Evolutionary conservation across 2,329 filamentous ascomycete genomes (phyloP), one percentile per base, ranked within the genome.

Genomic region (Xylaria sp.): DNA sequence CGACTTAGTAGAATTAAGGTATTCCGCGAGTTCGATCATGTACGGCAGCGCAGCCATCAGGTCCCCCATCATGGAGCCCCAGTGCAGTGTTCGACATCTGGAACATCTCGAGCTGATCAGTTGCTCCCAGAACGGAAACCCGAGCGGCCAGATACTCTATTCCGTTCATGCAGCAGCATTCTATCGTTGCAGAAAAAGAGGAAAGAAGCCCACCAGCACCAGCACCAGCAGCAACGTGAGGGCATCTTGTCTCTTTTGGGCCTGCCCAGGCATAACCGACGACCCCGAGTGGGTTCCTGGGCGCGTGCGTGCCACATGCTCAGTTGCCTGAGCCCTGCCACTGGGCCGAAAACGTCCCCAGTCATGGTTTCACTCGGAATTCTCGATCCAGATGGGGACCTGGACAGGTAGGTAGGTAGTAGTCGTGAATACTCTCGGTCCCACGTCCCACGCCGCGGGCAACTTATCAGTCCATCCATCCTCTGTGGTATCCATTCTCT

Each of bases 131-230:
- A 38, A 38, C n/a, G 49, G 49, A 51, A 51, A 51, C 15, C 49
- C 49, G 49, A 40, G 33, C 37, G 23, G 6, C 19, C 19, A 31
- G 31, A 31, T 31, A 31, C 28, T 31, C 28, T 31, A 31, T 53
- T 31, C 40, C 37, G 23, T 49, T 60, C 21, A 35, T 54, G 57
- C 57, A 23, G 38, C 51, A 42, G 25, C 51, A 49, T 33, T 53
- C n/a, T n/a, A n/a, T n/a, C n/a, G 40, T 25, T 38, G 19, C 31
- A 42, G 21, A 14, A 37, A 40, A 28, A 19, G 14, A 38, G 19
- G 17, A 46, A 17, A 28, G 17, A 46, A 25, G 42, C n/a, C n/a
- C n/a, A n/a, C n/a, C n/a, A n/a, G n/a, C n/a, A n/a, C n/a, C n/a
- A n/a, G n/a, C n/a, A 31, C 9, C 9, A 31, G 4, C 21, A 57